phyloP scores from a whole-genome alignment of 2,329 filamentous ascomycete genomes.

The Talaromyces piceae region DNA sequence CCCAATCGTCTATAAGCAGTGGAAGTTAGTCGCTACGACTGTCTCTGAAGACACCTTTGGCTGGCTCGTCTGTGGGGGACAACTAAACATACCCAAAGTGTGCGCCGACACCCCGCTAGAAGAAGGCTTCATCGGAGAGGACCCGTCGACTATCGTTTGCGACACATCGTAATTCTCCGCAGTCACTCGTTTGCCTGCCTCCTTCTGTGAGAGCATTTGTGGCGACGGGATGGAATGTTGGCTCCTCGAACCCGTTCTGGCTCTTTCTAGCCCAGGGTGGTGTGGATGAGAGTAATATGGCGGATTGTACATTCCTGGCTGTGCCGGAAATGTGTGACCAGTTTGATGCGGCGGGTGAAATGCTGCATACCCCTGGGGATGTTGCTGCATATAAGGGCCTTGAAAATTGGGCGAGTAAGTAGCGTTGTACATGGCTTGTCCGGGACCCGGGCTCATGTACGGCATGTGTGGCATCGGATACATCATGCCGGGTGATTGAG shows the following conservation, averaged over 20 bases:
- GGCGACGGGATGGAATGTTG: slow-evolving; percentile 13
- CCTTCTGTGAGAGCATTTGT: slow-evolving; percentile 22
- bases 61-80: neutral
- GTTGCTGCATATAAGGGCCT: slow-evolving; percentile 20
- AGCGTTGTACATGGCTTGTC: slow-evolving; percentile 18
- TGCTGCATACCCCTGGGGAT: slow-evolving; percentile 20
- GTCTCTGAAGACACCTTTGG: neutral
- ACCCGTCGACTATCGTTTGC: slow-evolving; percentile 33
- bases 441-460: slow-evolving; percentile 10
- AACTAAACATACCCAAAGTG: neutral
- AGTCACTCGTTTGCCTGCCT: slow-evolving; percentile 10
- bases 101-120: slow-evolving; percentile 7
- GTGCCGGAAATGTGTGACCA: slow-evolving; percentile 14
- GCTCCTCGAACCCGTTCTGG: slow-evolving; percentile 9
- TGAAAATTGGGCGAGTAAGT: slow-evolving; percentile 21
- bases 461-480: slow-evolving; percentile 22
- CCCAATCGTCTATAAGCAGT: neutral
- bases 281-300: slow-evolving; percentile 23
- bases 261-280: slow-evolving; percentile 15
- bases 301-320: slow-evolving; percentile 17
- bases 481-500: slow-evolving; percentile 20
- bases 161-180: slow-evolving; percentile 25
- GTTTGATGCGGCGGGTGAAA: slow-evolving; percentile 15
- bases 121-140: slow-evolving; percentile 20
- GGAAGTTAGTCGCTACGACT: neutral